Percentiles rank a stretch among this genome's conserved stretches.
These are phyloP conservation scores for Penicillium sp. DNA, from an alignment of 2,329 filamentous ascomycete species.

Conservation along the genomic window DNA sequence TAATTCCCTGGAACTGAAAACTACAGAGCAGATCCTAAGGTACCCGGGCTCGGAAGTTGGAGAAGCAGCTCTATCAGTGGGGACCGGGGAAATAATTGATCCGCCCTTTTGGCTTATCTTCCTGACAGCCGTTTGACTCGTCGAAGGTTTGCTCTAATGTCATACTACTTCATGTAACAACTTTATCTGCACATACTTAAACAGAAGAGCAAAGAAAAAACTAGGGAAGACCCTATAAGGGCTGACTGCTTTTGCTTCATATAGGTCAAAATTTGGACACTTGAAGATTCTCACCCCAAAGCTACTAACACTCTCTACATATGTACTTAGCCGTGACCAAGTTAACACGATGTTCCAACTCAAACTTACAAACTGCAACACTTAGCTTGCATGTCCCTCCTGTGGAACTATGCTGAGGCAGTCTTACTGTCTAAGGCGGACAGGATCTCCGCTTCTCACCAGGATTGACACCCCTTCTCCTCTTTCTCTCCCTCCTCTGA, in stretches of 20 bases:
- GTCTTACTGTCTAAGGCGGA: not conserved
- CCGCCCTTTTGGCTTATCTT: conserved; percentile 14
- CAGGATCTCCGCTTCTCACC: not conserved
- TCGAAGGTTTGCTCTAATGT: not conserved
- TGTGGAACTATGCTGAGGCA: not conserved
- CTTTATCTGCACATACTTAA: not conserved
- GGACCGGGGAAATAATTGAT: conserved; percentile 16
- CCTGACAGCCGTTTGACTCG: not conserved
- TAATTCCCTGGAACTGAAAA: not conserved
- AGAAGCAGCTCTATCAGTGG: conserved; percentile 14
- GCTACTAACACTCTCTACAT: not conserved
- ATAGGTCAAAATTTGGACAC: not conserved
- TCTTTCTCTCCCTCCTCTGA: not conserved
- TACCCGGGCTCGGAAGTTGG: conserved; percentile 4
- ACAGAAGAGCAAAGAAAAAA: not conserved
- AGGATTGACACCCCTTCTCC: not conserved
- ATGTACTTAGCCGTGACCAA: not conserved
- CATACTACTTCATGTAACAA: not conserved
- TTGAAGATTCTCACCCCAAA: not conserved
- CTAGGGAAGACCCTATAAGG: not conserved
- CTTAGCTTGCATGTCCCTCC: too few relatives aligned
- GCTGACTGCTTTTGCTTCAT: not conserved
- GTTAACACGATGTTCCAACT: not conserved
- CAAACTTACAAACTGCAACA: not conserved
- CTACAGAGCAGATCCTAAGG: not conserved